Conservation (phyloP, 768 basidiomycete genomes). For the Hemileccinum impolitum region DNA sequence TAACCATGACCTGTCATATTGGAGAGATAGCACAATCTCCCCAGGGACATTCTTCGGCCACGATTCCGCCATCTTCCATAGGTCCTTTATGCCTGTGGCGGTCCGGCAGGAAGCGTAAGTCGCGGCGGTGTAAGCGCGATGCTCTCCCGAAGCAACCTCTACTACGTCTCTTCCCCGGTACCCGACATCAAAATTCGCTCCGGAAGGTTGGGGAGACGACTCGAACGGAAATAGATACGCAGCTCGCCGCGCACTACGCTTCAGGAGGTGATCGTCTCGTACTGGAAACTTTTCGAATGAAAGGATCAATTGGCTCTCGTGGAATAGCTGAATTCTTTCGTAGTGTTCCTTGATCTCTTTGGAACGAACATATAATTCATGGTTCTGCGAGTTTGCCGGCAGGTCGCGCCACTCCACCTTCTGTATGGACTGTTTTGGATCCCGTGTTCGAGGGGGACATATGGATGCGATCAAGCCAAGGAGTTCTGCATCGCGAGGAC, state of each 20-base stretch:
- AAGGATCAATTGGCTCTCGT: neutral
- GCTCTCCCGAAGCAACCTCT: neutral
- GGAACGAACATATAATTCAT: constrained; percentile 21
- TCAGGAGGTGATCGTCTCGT: constrained; percentile 3
- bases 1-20: constrained; percentile 27
- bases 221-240: neutral
- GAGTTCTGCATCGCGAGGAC: constrained; percentile 24
- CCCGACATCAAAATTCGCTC: neutral
- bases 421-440: constrained; percentile 39
- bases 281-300: constrained; percentile 1
- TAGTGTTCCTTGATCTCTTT: constrained; percentile 27
- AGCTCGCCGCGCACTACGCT: constrained; percentile 10
- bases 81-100: neutral
- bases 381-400: constrained; percentile 27
- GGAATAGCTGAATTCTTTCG: constrained; percentile 10
- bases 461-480: constrained; percentile 33
- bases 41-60: neutral
- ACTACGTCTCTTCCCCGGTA: constrained; percentile 5
- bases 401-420: constrained; percentile 27
- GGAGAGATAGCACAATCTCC: neutral
- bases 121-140: constrained; percentile 10
- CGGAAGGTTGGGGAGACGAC: neutral
- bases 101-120: constrained; percentile 1
- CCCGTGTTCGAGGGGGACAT: constrained; percentile 32
- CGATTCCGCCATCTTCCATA: constrained; percentile 6